Evolutionary conservation across 805 yeast genomes (phyloP), one percentile per base, ranked within the genome.

Genomic region (Saccharomyces kudriavzevii): DNA sequence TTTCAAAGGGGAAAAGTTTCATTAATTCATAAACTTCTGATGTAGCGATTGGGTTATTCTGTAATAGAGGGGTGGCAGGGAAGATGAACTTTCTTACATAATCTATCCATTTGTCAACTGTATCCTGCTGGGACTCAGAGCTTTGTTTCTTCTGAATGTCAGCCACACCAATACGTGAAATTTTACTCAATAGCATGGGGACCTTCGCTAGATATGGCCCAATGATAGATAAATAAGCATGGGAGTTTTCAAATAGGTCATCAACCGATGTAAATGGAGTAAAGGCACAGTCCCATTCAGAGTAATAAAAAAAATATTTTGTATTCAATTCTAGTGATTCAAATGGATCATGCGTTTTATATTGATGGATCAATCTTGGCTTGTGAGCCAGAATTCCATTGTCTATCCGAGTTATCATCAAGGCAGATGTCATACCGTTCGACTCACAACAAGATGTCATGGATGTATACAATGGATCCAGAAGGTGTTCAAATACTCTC

Each of bases 1-100:
- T 77, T 51, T 85, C 86, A 40, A 81, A 63, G 2, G 89, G 73
- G 62, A 77, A 89, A 31, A 67, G 60, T 8, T 74, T 66, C 55
- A 92, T 63, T 0, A 89, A 61, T 6, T 71, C 67, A 61, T 71
- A 89, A 0, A 88, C 78, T 56, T 81, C 85, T 56, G 82, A 80
- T 9, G 84, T 76, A 0, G 81, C 78, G 4, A 82, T 73, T 11
- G 88, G 78, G 59, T 85, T 84, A 17, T 77, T 77, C 13, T 74
- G 77, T 4, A 84, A 67, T 27, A 81, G 68, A 0, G 79, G 72
- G 2, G 85, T 69, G 0, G 84, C 74, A 0, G 94, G 92, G 28
- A 87, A 77, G 1, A 92, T 73, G 60, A 77, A 84, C 54, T 81
- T 79, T 56, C 96, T 77, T 60, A 77, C 79, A 59, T 76, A 86